Base-by-base conservation (phyloP, 2,329 filamentous ascomycete genomes). In the Apiospora aurea region DNA sequence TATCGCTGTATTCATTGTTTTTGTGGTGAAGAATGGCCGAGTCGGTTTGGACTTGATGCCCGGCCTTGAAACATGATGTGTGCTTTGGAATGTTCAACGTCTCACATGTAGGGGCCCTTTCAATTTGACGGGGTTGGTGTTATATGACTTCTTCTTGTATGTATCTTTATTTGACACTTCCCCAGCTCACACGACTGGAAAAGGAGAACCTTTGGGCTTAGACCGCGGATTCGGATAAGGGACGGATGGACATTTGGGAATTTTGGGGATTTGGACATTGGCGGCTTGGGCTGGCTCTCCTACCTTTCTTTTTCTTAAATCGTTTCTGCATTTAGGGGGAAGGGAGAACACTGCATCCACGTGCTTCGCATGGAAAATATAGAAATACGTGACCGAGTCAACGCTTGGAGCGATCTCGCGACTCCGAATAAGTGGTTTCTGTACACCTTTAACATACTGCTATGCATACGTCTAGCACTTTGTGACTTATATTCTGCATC, bases 121-220 rank as follows among this genome's bases (percentile, higher is more conserved):
- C 38, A 18, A 64, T 64, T 64, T n/a, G 6, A 64, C 57, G 57
- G 57, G 13, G 34, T 64, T 41, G 57, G 57, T n/a, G 57, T 41
- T 64, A 18, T 38, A 24, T 14, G 29, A 18, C 34, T n/a, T 24
- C 26, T 57, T 4, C 34, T 34, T 16, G 57, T 41, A 29, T 29
- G 18, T 64, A n/a, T 13, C 21, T 64, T 64, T 64, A 41, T 34
- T 64, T 41, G 18, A 41, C 13, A 24, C 57, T 41, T 29, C 5
- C 41, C 34, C 57, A 64, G 57, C 8, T 64, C 57, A n/a, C 18
- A n/a, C 34, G 34, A 41, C 57, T 41, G 57, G 57, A 41, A 38
- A 41, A 64, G 10, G 57, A 29, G 13, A 41, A 41, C 57, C 34
- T 41, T 64, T 34, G 51, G 57, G 53, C 57, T 11, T 64, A n/a